Conservation (phyloP, 495 filamentous ascomycete species). For the Penicillium turbatum region DNA sequence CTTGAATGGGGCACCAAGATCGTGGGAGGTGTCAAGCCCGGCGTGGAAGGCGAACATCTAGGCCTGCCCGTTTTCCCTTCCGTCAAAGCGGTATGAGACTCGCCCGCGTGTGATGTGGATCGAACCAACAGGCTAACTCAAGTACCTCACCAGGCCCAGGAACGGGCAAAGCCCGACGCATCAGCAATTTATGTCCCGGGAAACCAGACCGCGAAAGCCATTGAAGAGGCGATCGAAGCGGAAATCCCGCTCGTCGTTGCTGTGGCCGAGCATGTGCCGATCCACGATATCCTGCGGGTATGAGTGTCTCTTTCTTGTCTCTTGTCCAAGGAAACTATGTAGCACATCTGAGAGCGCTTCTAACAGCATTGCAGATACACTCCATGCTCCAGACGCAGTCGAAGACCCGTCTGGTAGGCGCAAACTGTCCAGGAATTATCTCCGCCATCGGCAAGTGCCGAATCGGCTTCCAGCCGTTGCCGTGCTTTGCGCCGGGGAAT, state of each 20-base stretch:
- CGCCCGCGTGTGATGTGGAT: no score
- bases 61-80: conserved; percentile 74
- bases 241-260: conserved; percentile 84
- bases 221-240: conserved; percentile 85
- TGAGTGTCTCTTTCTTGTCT: conserved; percentile 16
- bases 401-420: conserved; percentile 74
- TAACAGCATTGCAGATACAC: conserved; percentile 52
- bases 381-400: conserved; percentile 77
- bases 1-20: conserved; percentile 84
- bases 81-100: conserved; percentile 54
- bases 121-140: conserved; percentile 5
- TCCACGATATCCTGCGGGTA: conserved; percentile 81
- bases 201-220: conserved; percentile 68
- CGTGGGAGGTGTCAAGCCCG: conserved; percentile 80
- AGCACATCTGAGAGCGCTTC: background rate
- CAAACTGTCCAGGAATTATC: conserved; percentile 87
- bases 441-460: conserved; percentile 75
- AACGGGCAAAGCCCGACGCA: conserved; percentile 73
- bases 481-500: conserved; percentile 67
- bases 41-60: conserved; percentile 71
- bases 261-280: conserved; percentile 86
- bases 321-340: no score
- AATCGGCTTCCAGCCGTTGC: conserved; percentile 82
- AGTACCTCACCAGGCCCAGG: conserved; percentile 56
- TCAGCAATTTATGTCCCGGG: conserved; percentile 86